Base-by-base conservation (phyloP, 306 rosid genomes). In the Sindora glabra region DNA sequence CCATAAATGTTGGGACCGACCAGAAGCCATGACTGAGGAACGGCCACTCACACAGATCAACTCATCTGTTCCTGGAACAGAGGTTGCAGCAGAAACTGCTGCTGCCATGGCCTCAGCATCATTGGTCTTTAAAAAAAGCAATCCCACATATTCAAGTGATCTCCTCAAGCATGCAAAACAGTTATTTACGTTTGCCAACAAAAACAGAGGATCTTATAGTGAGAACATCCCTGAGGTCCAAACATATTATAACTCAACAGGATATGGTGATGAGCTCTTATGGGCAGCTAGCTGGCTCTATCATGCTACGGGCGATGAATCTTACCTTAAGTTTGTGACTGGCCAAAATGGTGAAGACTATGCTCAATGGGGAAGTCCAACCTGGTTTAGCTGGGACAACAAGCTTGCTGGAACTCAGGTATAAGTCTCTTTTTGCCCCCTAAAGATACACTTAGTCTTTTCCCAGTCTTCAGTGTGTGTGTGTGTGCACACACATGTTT, bases 101-200 rank as follows among this genome's bases (percentile, higher is more conserved):
- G 97, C 97, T 14, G 99, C 99, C 47, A 76, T 94, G 97, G 97
- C 99, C 46, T 75, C 99, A 9, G 99, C 99, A n/a, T 94, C 97
- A 47, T 79, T 94, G 81, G 99, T 94, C 65, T 94, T 79, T 55
- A 86, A 82, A 82, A 70, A 75, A 60, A 48, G 56, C 0, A 27
- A 86, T 58, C 42, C 90, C 23, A 17, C 76, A 50, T 86, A 94
- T 77, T 86, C 99, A 44, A 64, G 58, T 72, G 73, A 41, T 13
- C 99, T 94, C 65, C 95, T 94, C 50, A 71, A 56, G 79, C 99
- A 94, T 70, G 90, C 99, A 18, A 77, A 84, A 67, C 77, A 89
- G 63, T 64, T 94, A 72, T 94, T 94, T 71, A 70, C 67, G 58
- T 94, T 94, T 82, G 99, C 97, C 0, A 82, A 89, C 57, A 69